These are phyloP conservation scores for Cercospora sp. DNA, from an alignment of 2,329 filamentous ascomycete species.

Conservation along the genomic window DNA sequence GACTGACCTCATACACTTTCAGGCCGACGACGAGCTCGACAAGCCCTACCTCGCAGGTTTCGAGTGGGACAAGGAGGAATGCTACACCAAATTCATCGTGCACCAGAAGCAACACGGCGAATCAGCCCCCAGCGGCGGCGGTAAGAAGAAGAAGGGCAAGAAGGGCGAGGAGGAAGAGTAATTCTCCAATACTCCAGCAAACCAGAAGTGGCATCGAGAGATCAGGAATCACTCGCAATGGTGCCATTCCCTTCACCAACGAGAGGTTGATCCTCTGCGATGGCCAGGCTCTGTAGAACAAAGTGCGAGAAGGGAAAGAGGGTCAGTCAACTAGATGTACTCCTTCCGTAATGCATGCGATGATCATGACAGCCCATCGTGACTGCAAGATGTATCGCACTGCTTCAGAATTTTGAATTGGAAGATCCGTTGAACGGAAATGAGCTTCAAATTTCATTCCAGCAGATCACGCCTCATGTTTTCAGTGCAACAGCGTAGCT, in stretches of 20 bases:
- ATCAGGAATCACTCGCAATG: background rate
- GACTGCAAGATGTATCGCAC: background rate
- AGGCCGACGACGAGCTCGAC: conserved; percentile 91
- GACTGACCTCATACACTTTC: background rate
- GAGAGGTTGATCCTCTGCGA: background rate
- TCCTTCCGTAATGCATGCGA: background rate
- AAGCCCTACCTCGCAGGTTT: conserved; percentile 87
- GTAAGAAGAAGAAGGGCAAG: conserved; percentile 59
- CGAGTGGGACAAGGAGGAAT: conserved; percentile 94
- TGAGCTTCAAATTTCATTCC: background rate
- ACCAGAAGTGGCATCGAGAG: background rate
- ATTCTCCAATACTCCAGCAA: background rate
- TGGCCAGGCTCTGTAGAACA: background rate
- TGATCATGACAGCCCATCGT: background rate
- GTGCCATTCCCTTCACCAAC: conserved; percentile 24
- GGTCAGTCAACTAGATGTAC: background rate
- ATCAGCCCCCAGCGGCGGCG: conserved; percentile 51
- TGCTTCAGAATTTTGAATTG: background rate
- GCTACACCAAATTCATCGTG: conserved; percentile 82
- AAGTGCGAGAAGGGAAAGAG: background rate
- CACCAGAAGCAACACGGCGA: conserved; percentile 75
- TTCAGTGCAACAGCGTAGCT: too few species aligned
- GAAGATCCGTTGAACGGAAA: background rate
- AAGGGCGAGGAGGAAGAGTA: conserved; percentile 34
- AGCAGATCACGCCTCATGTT: background rate